Percentiles rank a stretch among this genome's conserved stretches.
phyloP scores from a whole-genome alignment of 2,329 filamentous ascomycete species.

The Huntiella moniliformis region DNA sequence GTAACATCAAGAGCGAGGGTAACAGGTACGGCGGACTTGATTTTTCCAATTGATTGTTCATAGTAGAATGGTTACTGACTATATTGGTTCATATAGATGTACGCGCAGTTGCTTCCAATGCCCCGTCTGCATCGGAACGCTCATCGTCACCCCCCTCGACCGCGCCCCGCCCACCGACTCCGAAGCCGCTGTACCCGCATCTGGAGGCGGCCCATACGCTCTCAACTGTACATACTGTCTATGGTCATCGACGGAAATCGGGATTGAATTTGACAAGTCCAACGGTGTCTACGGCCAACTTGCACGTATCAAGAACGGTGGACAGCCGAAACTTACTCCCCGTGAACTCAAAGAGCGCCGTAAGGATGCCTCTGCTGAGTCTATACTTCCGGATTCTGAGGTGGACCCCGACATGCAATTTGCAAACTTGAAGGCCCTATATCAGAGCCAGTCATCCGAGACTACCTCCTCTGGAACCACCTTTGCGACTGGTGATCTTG shows the following conservation, averaged over 20 bases:
- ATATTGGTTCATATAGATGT: constrained; percentile 36
- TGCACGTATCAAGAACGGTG: constrained; percentile 47
- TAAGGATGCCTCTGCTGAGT: constrained; percentile 23
- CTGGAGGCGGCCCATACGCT: constrained; percentile 42
- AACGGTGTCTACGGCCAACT: constrained; percentile 74
- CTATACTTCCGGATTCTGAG: constrained; percentile 23
- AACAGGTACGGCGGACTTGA: constrained; percentile 47
- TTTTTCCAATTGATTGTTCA: background rate
- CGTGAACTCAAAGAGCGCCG: constrained; percentile 34
- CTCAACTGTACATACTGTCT: constrained; percentile 79
- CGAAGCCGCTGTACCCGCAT: constrained; percentile 21
- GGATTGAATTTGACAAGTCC: constrained; percentile 74
- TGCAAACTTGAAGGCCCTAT: constrained; percentile 57
- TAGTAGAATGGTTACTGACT: background rate
- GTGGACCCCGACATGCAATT: constrained; percentile 54
- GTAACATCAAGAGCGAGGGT: constrained; percentile 77
- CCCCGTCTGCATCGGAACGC: constrained; percentile 57
- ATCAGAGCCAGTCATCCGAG: constrained; percentile 57
- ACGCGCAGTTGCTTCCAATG: constrained; percentile 93
- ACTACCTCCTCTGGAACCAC: constrained; percentile 29
- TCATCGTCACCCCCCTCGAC: constrained; percentile 56
- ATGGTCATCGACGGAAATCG: constrained; percentile 81
- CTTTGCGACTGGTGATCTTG: constrained; percentile 26
- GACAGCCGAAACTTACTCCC: constrained; percentile 29
- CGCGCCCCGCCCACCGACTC: constrained; percentile 23